phyloP scores from a whole-genome alignment of 352 stramenopile species.

The Globisporangium megalacanthum region DNA sequence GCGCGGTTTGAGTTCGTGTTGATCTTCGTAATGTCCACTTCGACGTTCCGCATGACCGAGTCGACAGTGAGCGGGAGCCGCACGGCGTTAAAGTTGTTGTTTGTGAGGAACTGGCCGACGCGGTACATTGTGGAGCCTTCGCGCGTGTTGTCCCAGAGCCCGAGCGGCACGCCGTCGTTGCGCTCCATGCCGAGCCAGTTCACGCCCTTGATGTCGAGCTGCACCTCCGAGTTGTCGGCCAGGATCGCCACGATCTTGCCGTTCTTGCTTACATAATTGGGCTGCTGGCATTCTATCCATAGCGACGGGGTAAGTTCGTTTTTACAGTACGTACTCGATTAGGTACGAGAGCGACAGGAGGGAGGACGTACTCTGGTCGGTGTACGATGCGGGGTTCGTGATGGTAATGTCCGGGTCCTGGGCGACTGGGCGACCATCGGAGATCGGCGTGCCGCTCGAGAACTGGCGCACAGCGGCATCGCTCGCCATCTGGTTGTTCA shows the following conservation, averaged over 20 bases:
- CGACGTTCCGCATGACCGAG: constrained; percentile 58
- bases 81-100: constrained; percentile 81
- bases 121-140: constrained; percentile 78
- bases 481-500: constrained; percentile 42
- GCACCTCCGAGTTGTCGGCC: constrained; percentile 41
- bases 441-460: constrained; percentile 56
- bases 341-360: not conserved
- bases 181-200: constrained; percentile 85
- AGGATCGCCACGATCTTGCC: constrained; percentile 60
- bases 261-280: constrained; percentile 80
- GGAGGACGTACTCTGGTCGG: constrained; percentile 41
- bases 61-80: constrained; percentile 72
- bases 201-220: constrained; percentile 80
- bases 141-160: constrained; percentile 77
- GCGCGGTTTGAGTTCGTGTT: constrained; percentile 85
- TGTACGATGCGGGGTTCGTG: constrained; percentile 72
- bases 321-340: not conserved
- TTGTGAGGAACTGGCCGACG: constrained; percentile 58
- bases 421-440: constrained; percentile 46
- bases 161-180: constrained; percentile 60
- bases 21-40: constrained; percentile 53
- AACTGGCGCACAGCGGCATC: constrained; percentile 51
- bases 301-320: not conserved
- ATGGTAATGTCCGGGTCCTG: constrained; percentile 38
- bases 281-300: constrained; percentile 64